Conservation (phyloP, 2,329 filamentous ascomycete species). For the Ophiostoma pallidulum region DNA sequence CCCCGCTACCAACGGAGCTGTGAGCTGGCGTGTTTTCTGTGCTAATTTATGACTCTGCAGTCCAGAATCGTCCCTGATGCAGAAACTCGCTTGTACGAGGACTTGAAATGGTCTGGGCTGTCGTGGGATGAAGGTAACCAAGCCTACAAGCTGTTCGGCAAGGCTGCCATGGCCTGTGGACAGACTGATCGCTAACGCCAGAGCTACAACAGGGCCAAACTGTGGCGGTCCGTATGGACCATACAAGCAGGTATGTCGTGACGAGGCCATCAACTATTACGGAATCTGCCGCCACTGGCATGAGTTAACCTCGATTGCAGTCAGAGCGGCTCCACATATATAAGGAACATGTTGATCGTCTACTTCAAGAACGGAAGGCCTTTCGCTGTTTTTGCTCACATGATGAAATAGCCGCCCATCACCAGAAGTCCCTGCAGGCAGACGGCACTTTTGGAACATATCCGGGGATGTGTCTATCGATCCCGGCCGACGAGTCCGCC, state of each 20-base stretch:
- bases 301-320: conserved; percentile 30
- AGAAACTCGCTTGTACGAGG: conserved; percentile 65
- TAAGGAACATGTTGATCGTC: conserved; percentile 54
- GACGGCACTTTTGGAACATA: conserved; percentile 37
- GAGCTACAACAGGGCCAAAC: conserved; percentile 64
- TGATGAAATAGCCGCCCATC: conserved; percentile 59
- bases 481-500: conserved; percentile 59
- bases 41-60: conserved; percentile 31
- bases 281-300: background rate
- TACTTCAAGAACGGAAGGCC: conserved; percentile 63
- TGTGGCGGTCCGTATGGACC: conserved; percentile 74
- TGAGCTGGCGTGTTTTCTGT: background rate
- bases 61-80: conserved; percentile 74
- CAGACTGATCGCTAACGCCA: conserved; percentile 16
- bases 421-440: conserved; percentile 49
- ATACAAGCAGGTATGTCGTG: conserved; percentile 61
- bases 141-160: background rate
- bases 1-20: background rate
- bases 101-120: conserved; percentile 81
- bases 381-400: conserved; percentile 90
- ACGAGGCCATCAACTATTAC: background rate
- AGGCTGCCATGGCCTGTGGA: no score
- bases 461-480: conserved; percentile 58
- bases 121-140: conserved; percentile 78
- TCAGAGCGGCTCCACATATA: conserved; percentile 74